Percentiles rank a stretch among this genome's conserved stretches.
Conservation (phyloP, 345 rosid genomes). For the Litchi chinensis region DNA sequence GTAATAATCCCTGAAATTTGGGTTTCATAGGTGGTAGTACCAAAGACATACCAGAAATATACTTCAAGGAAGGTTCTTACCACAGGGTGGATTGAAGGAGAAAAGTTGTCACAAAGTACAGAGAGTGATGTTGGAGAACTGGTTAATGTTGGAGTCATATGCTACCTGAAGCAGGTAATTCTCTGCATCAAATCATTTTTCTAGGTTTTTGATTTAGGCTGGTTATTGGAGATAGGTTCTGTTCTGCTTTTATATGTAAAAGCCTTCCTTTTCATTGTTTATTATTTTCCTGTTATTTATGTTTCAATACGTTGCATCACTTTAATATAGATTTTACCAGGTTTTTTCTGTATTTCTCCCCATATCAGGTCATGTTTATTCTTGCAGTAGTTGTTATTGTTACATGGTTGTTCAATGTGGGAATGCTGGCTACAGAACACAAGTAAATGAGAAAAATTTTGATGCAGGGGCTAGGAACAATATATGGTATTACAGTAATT, state of each 20-base stretch:
- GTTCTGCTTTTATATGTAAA: not conserved
- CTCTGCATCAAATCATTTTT: not conserved
- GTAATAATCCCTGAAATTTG: not conserved
- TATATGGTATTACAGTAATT: not conserved
- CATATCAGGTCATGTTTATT: not conserved
- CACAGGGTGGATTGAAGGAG: conserved; percentile 87
- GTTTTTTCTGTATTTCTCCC: not conserved
- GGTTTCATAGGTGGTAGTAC: conserved; percentile 76
- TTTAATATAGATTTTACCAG: not conserved
- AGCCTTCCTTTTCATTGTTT: not conserved
- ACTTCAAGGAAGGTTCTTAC: conserved; percentile 98
- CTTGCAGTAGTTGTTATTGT: not conserved
- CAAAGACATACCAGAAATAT: conserved; percentile 74
- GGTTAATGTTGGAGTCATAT: conserved; percentile 96
- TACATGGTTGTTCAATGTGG: not conserved
- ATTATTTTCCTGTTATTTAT: not conserved
- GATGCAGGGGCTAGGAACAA: not conserved
- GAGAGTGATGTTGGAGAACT: conserved; percentile 96
- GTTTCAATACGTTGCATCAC: not conserved
- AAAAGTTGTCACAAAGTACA: conserved; percentile 88
- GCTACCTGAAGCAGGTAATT: conserved; percentile 94
- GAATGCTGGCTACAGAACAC: not conserved
- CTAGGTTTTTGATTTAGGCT: conserved; percentile 7
- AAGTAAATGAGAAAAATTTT: not conserved
- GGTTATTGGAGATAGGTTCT: conserved; percentile 8